Base-by-base conservation (phyloP, 2,329 filamentous ascomycete species). In the Pestalotiopsis sp. region DNA sequence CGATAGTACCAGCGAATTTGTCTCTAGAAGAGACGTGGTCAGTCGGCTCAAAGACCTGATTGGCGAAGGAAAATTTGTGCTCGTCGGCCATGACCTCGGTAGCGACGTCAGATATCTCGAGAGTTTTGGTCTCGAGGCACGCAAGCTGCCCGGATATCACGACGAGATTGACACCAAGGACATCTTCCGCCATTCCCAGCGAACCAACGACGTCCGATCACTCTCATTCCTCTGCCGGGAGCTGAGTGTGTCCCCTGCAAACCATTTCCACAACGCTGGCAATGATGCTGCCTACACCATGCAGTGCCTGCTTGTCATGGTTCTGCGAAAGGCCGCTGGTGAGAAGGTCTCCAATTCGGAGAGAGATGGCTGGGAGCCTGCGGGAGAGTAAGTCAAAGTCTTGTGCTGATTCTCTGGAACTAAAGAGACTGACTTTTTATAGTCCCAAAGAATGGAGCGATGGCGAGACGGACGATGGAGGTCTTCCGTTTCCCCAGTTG, bases 281-380 rank as follows among this genome's bases (percentile, higher is more conserved):
- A 97, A 97, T 72, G 94, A 97, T 77, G 94, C 94, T 0, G 87
- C 90, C 1, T 96, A 92, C 77, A 95, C 93, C 0, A 80, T 97
- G 71, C 90, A 91, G 70, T 91, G 90, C 7, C 87, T 96, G 84
- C 78, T 97, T 6, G 88, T 83, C 4, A 86, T 93, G 69, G 85
- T 84, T 49, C 89, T 72, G 76, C 80, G 59, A 79, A 71, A 70
- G 71, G 76, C 70, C 62, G 62, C 68, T 9, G 69, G 72, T 9
- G 69, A 67, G 4, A 63, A 63, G 1, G 66, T 65, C 6, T 40
- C 36, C 11, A 36, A 59, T 14, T 66, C 65, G 7, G 52, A 66
- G 27, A 66, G 36, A n/a, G 27, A n/a, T n/a, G 27, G 61, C 36
- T 49, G 38, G 61, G 61, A 23, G 11, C 36, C 36, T 2, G 61